Base-by-base conservation (phyloP, 192 early-diverging fungal species). In the Coemansia sp. region DNA sequence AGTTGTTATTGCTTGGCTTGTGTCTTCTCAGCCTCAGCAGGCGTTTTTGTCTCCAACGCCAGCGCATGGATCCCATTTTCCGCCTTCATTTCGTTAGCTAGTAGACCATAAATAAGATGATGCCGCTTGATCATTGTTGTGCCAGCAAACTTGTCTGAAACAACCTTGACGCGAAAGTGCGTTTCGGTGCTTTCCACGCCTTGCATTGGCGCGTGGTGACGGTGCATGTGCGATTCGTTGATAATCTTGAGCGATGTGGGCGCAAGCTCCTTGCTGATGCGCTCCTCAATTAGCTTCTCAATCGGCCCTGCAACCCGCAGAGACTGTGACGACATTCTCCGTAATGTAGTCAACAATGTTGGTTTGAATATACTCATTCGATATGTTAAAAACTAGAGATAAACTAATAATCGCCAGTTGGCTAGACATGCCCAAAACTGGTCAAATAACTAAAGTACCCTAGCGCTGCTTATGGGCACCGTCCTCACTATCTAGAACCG, bases 151-250 rank as follows among this genome's bases (percentile, higher is more conserved):
- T 67, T 60, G 6, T 86, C 83, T 11, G 91, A 92, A 1, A 93
- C 89, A 9, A 92, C 21, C 21, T 21, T 21, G 21, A 21, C 21
- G 21, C 21, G 21, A 21, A 21, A 21, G 21, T 21, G 21, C 21
- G 21, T 21, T 21, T 21, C 21, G 21, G 21, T 21, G 21, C 85
- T 85, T 12, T 52, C 69, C 6, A 89, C 77, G 17, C 91, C 92
- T 59, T 87, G 82, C 94, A 96, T 96, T 9, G 93, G 87, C 41
- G 86, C 88, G 75, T 96, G 94, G 54, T 90, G 87, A 9, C 87
- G 77, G 67, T 96, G 94, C 67, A 88, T 84, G 31, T 85, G 82
- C 12, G 87, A 89, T 57, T 96, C 92, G 71, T 96, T 92, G 31
- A 86, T 75, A 38, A 93, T 89, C 37, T 90, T 82, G 29, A 96